Base-by-base conservation (phyloP, 176 grass and related monocot genomes). In the Hordeum marinum region DNA sequence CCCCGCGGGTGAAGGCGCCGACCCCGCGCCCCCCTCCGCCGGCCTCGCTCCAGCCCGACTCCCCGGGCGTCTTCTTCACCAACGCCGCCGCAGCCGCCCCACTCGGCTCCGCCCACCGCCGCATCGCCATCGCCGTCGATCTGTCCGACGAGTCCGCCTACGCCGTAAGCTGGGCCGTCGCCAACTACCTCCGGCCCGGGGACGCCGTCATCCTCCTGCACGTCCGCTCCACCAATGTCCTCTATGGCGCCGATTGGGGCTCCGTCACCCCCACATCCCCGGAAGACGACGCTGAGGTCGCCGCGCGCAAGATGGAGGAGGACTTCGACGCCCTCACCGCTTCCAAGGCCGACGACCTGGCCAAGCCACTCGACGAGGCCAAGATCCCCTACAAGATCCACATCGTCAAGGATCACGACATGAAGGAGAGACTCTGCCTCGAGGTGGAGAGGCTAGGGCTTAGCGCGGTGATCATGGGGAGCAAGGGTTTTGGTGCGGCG, bases 361-460 rank as follows among this genome's bases (percentile, higher is more conserved):
- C 95, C 3, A 84, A 84, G 85, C 95, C 95, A 0, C 89, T 98
- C 41, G 84, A 91, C 65, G 95, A 90, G 13, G 92, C 89, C 0
- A 87, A 81, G 23, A 92, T 98, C 87, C 95, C 92, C 14, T 92
- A 90, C 83, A 98, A 95, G 92, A 88, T 95, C 80, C 95, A 98
- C 78, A 92, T 98, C 87, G 95, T 98, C 2, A 93, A 85, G 80
- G 95, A 98, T 80, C 95, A 98, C 82, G 95, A 95, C 85, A 98
- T 98, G 95, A 98, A 98, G 75, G 95, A 98, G 88, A 89, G 95
- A 37, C 95, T 98, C 72, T 98, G 95, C 93, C 89, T 98, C 76
- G 95, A 98, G 95, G 93, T 98, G 10, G 95, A 98, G 82, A 91
- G 95, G 85, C 87, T 98, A 15, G 87, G 89, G 6, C 91, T 98